phyloP scores from a whole-genome alignment of 2,329 filamentous ascomycete species.

The Emergomyces africanus region DNA sequence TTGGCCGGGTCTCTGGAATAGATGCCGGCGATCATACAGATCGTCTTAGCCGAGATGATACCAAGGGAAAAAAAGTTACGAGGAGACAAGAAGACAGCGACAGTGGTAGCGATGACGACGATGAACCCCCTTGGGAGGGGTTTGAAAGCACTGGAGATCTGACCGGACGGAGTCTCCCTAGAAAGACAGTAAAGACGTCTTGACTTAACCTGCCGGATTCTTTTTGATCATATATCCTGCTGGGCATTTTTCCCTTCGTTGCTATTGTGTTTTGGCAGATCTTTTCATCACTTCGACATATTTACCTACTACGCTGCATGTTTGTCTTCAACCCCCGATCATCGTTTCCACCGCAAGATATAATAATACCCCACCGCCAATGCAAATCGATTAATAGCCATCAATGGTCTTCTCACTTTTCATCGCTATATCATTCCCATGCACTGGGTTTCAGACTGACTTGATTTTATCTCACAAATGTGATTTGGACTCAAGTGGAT shows the following conservation, averaged over 20 bases:
- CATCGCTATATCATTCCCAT: not conserved
- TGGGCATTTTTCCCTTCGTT: not conserved
- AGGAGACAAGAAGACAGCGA: slow-evolving; percentile 12
- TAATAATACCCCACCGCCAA: not conserved
- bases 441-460: slow-evolving; percentile 1
- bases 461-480: not conserved
- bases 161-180: slow-evolving; percentile 17
- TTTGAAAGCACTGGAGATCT: slow-evolving; percentile 31
- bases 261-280: not conserved
- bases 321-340: not conserved
- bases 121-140: slow-evolving; percentile 32
- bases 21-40: slow-evolving; percentile 2
- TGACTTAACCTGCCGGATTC: not conserved
- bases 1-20: slow-evolving; percentile 14
- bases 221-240: not conserved
- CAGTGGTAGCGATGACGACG: slow-evolving; percentile 19
- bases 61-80: slow-evolving; percentile 1
- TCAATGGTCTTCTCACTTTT: not conserved
- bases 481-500: not conserved
- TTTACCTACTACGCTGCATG: not conserved
- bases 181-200: not conserved
- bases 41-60: slow-evolving; percentile 1
- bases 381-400: not conserved
- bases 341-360: not conserved
- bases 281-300: not conserved